phyloP scores from a whole-genome alignment of 192 early-diverging fungal genomes.

The Backusella psychrophila region DNA sequence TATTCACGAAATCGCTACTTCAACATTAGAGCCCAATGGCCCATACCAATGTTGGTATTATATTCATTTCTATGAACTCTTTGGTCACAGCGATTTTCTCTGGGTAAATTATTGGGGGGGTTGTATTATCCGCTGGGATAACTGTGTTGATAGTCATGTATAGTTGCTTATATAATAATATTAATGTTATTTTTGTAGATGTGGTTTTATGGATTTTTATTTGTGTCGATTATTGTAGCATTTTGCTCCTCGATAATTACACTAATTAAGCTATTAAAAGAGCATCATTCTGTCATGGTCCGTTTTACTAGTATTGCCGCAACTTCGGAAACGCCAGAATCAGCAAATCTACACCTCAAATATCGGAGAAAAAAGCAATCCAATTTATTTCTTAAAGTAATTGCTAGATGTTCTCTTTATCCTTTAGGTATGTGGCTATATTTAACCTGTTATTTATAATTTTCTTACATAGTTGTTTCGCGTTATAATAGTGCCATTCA shows the following conservation, averaged over 20 bases:
- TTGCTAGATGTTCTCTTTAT: background rate
- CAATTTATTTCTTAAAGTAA: background rate
- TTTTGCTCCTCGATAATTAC: background rate
- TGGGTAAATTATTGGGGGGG: background rate
- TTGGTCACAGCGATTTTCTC: background rate
- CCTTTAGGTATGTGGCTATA: background rate
- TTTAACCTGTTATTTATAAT: background rate
- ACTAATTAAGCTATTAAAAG: background rate
- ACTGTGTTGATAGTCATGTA: background rate
- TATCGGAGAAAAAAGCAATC: background rate
- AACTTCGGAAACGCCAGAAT: background rate
- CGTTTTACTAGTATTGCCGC: background rate
- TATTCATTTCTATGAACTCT: background rate
- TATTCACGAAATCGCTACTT: background rate
- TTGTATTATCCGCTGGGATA: background rate
- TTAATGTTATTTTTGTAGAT: background rate
- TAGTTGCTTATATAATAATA: background rate
- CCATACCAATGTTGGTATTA: background rate
- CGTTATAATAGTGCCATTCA: background rate
- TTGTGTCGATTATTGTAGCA: background rate
- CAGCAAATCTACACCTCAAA: background rate
- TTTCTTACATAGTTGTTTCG: background rate
- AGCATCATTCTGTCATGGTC: background rate
- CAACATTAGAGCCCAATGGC: background rate
- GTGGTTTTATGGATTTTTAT: constrained; percentile 4